Evolutionary conservation across 495 filamentous ascomycete genomes (phyloP).

Genomic region (Friedmanniomyces simplex): DNA sequence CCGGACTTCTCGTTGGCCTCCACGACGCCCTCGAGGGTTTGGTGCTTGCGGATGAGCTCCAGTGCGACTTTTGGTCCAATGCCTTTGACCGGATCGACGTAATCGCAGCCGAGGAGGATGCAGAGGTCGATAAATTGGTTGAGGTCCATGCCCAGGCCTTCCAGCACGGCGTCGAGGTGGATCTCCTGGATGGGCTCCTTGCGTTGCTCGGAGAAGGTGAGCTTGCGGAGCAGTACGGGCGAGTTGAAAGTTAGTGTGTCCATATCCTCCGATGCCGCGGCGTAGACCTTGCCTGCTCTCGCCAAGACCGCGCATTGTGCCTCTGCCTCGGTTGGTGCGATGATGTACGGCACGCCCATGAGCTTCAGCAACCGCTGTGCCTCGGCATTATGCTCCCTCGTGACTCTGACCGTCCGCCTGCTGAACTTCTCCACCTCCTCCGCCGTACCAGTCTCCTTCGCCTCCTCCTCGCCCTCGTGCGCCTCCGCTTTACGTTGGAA

Average conservation of each 20-base stretch:
- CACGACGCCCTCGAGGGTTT: constrained; percentile 75
- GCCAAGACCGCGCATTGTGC: constrained; percentile 91
- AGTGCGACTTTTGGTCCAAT: constrained; percentile 83
- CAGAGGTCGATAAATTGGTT: constrained; percentile 90
- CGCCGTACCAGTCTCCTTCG: constrained; percentile 92
- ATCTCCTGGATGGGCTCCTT: constrained; percentile 98
- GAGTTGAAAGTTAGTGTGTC: constrained; percentile 93
- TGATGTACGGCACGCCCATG: constrained; percentile 93
- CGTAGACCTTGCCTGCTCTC: constrained; percentile 88
- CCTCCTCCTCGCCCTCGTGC: constrained; percentile 77
- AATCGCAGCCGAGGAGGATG: constrained; percentile 96
- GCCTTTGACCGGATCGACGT: constrained; percentile 90
- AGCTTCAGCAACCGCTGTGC: constrained; percentile 81
- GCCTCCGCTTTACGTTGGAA: constrained; percentile 86
- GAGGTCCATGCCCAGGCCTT: constrained; percentile 76
- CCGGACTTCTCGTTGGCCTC: constrained; percentile 41
- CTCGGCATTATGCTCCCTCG: constrained; percentile 87
- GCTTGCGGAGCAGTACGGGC: constrained; percentile 80
- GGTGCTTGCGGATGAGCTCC: constrained; percentile 84
- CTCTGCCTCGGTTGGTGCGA: constrained; percentile 93
- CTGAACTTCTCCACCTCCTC: constrained; percentile 98
- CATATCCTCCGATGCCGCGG: constrained; percentile 97
- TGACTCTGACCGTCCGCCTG: constrained; percentile 88
- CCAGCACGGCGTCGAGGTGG: constrained; percentile 68
- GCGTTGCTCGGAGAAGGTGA: constrained; percentile 92